Evolutionary conservation across 768 basidiomycete genomes (phyloP).

Genomic region (Leccinum aurantiacum): DNA sequence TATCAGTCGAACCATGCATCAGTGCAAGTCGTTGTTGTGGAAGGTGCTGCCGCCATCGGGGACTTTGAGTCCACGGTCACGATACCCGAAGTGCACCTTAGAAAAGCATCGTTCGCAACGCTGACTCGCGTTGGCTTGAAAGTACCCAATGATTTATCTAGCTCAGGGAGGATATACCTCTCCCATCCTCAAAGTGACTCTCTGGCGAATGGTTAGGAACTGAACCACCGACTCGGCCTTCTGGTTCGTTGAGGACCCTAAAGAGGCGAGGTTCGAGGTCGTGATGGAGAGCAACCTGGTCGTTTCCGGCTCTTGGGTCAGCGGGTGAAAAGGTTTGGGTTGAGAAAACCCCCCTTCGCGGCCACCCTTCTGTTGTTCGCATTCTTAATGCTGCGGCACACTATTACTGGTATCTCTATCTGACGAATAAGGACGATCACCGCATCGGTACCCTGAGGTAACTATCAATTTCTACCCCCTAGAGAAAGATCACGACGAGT

Average conservation of each 20-base stretch:
- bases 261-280: constrained; percentile 7
- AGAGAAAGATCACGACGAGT: neutral
- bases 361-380: neutral
- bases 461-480: neutral
- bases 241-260: neutral
- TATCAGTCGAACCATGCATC: no score
- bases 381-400: neutral
- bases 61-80: constrained; percentile 15
- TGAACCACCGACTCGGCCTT: neutral
- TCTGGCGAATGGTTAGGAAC: neutral
- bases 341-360: neutral
- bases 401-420: neutral
- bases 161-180: neutral
- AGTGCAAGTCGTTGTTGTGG: no score
- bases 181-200: neutral
- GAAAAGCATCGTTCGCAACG: constrained; percentile 2
- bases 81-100: neutral
- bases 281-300: constrained; percentile 1
- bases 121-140: neutral
- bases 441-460: neutral
- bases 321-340: neutral
- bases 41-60: constrained; percentile 4
- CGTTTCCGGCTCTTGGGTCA: neutral
- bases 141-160: constrained; percentile 1
- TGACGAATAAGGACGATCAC: neutral